Evolutionary conservation across 116 monocot genomes (phyloP), one percentile per base, ranked within the genome.

Genomic region (Zostera marina): DNA sequence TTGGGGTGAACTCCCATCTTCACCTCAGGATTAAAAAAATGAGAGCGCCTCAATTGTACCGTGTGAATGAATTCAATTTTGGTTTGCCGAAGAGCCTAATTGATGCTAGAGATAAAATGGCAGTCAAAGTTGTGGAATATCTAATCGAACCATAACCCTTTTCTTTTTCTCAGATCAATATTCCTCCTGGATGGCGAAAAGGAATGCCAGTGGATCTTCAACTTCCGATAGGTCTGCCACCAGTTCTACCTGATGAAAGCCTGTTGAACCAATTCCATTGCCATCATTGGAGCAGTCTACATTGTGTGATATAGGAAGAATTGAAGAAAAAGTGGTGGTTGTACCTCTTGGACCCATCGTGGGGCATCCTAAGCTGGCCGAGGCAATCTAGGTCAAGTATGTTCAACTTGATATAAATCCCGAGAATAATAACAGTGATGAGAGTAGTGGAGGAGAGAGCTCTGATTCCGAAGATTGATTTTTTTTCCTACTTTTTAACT

Each of bases 1-100:
- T 7, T 81, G 84, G 0, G 94, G 88, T 0, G 88, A 88, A 8
- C 79, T 94, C 11, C 94, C 94, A 0, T 88, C 94, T 1, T 88
- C 94, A 0, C 94, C 88, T 19, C 88, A 88, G 79, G 94, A 94
- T 3, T 82, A 88, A 88, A 63, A 81, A 94, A 76, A 85, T 94
- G 94, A 74, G 94, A 16, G 88, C 88, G 1, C 85, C 94, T 0
- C 85, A 82, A 49, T 68, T 94, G n/a, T 94, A 94, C 59, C 73
- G 82, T 11, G 84, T 84, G 25, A 75, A 79, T 0, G 85, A 85
- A 13, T 64, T 88, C 3, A 84, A 94, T 57, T 73, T 94, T 9
- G 88, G 94, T 11, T 44, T 82, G 22, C 79, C 79, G 3, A 70
- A 67, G 68, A 73, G 2, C 17, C 19, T 63, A 54, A 52, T 56